A percentile compares a stretch with the other conserved stretches of the same genome.
These are phyloP conservation scores for Naganishia friedmannii DNA, from an alignment of 768 basidiomycete species.

Conservation along the genomic window DNA sequence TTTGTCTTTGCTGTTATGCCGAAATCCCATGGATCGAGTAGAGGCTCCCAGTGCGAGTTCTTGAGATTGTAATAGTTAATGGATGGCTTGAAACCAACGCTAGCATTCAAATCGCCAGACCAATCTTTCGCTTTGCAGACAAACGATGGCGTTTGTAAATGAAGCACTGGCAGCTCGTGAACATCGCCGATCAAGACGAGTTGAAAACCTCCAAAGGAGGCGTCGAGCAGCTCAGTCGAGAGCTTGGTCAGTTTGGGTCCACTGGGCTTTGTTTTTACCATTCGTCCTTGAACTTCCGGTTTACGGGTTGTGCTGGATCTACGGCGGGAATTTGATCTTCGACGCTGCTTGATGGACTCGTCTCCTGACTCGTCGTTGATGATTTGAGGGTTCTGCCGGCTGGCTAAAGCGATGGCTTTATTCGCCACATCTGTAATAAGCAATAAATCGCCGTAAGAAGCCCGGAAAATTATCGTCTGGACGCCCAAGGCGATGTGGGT, in stretches of 20 bases:
- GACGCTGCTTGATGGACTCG: conserved; percentile 7
- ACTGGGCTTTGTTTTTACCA: not conserved
- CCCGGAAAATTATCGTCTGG: conserved; percentile 83
- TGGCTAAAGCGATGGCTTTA: conserved; percentile 77
- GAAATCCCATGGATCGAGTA: conserved; percentile 92
- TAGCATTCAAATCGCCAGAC: conserved; percentile 83
- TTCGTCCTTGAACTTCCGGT: not conserved
- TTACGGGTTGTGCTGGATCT: conserved; percentile 36
- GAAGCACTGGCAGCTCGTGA: conserved; percentile 90
- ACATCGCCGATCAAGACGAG: conserved; percentile 89
- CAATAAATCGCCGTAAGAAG: conserved; percentile 90
- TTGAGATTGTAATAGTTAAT: conserved; percentile 95
- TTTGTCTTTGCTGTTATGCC: conserved; percentile 21
- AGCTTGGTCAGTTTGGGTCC: conserved; percentile 20
- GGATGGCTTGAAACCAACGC: conserved; percentile 65
- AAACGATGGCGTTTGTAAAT: conserved; percentile 82
- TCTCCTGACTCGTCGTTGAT: conserved; percentile 21
- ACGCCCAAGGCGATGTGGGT: conserved; percentile 77
- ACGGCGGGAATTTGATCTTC: conserved; percentile 14
- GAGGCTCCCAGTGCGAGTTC: conserved; percentile 97
- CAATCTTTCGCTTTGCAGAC: conserved; percentile 80
- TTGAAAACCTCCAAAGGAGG: conserved; percentile 84
- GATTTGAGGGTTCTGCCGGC: conserved; percentile 25
- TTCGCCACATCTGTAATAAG: conserved; percentile 69
- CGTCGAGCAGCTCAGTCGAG: conserved; percentile 58